These are phyloP conservation scores for Diplodia corticola DNA, from an alignment of 2,329 filamentous ascomycete genomes.

Conservation along the genomic window DNA sequence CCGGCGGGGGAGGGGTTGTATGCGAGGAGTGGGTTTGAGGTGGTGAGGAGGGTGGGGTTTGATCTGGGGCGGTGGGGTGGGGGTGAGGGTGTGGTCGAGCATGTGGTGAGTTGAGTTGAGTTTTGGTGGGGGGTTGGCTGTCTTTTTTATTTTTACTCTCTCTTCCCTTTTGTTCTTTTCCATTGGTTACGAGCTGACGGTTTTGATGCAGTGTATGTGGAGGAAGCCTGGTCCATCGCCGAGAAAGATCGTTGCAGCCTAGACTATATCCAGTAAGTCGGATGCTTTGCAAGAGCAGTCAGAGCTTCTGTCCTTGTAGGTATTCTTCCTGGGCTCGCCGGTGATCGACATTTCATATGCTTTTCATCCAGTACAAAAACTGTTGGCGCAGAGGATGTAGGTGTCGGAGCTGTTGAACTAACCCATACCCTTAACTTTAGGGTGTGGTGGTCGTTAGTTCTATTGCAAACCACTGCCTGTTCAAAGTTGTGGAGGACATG, in stretches of 20 bases:
- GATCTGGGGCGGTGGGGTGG: conserved; percentile 36
- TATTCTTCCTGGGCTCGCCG: conserved; percentile 39
- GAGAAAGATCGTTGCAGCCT: conserved; percentile 8
- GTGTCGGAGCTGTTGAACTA: no score
- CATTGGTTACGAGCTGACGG: neutral
- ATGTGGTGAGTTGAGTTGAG: conserved; percentile 40
- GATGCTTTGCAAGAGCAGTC: conserved; percentile 37
- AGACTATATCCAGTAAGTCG: neutral
- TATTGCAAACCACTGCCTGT: no score
- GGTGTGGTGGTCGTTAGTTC: no score
- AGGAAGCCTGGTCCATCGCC: neutral
- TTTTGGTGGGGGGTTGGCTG: no score
- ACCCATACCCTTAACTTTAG: no score
- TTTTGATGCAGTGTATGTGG: neutral
- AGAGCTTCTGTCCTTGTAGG: conserved; percentile 31
- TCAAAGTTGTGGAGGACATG: no score
- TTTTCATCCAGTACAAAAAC: no score
- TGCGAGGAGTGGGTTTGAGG: conserved; percentile 34
- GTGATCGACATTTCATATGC: no score
- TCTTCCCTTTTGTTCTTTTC: neutral
- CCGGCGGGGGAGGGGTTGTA: conserved; percentile 38
- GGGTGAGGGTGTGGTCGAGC: conserved; percentile 30
- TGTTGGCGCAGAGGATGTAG: no score
- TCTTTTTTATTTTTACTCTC: no score
- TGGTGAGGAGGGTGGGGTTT: conserved; percentile 31